Percentiles rank a stretch among this genome's conserved stretches.
phyloP scores from a whole-genome alignment of 2,329 filamentous ascomycete species.

The Helotiales sp. region DNA sequence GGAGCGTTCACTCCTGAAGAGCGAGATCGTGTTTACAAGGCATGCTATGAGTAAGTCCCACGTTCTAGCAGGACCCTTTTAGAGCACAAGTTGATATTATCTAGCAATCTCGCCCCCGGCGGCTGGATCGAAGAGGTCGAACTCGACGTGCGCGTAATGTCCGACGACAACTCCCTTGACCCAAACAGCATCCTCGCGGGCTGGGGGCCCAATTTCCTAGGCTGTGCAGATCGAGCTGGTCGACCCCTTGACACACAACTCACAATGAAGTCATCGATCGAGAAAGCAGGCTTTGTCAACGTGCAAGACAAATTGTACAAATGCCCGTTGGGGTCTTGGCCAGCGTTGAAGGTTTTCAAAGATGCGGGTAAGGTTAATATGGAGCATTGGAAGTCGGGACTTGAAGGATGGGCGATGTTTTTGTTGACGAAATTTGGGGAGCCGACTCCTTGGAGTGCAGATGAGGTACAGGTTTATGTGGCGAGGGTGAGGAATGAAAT shows the following conservation, averaged over 20 bases:
- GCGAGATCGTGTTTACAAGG: neutral
- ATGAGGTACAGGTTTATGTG: conserved; percentile 17
- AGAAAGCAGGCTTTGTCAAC: conserved; percentile 1
- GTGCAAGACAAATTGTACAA: conserved; percentile 7
- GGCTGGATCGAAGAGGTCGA: conserved; percentile 38
- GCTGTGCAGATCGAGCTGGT: neutral
- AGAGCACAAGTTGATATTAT: neutral
- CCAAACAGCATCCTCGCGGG: neutral
- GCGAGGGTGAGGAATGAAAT: conserved; percentile 20
- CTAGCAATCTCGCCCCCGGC: conserved; percentile 32
- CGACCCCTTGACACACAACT: conserved; percentile 6
- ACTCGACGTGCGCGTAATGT: conserved; percentile 12
- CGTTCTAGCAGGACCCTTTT: neutral
- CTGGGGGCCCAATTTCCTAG: conserved; percentile 6
- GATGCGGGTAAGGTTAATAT: neutral
- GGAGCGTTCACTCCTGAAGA: conserved; percentile 1
- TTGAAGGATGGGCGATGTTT: conserved; percentile 23
- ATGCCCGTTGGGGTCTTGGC: neutral
- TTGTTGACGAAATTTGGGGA: conserved; percentile 29
- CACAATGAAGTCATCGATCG: conserved; percentile 1
- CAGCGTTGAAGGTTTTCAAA: neutral
- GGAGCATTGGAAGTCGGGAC: conserved; percentile 33
- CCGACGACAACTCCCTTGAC: conserved; percentile 34
- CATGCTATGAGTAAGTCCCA: neutral
- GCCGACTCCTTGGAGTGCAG: conserved; percentile 7